Evolutionary conservation across 2,329 filamentous ascomycete genomes (phyloP), one percentile per base, ranked within the genome.

Genomic region (Aspergillus texensis): DNA sequence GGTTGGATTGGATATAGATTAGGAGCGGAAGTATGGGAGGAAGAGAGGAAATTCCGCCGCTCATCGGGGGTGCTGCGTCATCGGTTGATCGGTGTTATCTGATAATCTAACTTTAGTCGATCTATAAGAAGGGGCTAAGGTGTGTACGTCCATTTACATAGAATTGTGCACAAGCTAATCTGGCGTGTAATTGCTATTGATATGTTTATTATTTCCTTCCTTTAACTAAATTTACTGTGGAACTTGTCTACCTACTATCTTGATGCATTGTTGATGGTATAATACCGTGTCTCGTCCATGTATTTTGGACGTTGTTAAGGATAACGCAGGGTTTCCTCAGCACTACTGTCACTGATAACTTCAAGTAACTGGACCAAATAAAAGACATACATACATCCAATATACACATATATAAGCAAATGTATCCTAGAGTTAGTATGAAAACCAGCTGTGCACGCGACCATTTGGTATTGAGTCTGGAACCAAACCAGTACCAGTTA

Each of bases 11-110:
- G 19, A 24, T 24, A 46, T 48, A 26, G 54, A 50, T 5, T 19
- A 32, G 24, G 45, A 28, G 39, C 30, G 26, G 28, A 21, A 34
- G 34, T 24, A 24, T 43, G 30, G 50, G 30, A 24, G 36, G 26
- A 36, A 41, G 34, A 19, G 32, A 30, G 65, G 50, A 61, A 63
- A 60, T 58, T 63, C 55, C 60, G 65, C 63, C 66, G 68, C 60
- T 67, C 60, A 58, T 67, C 67, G 66, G 64, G 60, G 62, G 50
- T 57, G 56, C 62, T 70, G 69, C 69, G 69, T 71, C 69, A 71
- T 70, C 62, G 62, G 62, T 53, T 24, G 53, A 34, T 52, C 12
- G 50, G 9, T 52, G 61, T 48, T 58, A 66, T 66, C 64, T 66
- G 64, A 66, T 66, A 57, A 61, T 36, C 57, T 55, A 34, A n/a